Percentiles rank a stretch among this genome's conserved stretches.
phyloP scores from a whole-genome alignment of 768 basidiomycete genomes.

The Clitopilus hobsonii region DNA sequence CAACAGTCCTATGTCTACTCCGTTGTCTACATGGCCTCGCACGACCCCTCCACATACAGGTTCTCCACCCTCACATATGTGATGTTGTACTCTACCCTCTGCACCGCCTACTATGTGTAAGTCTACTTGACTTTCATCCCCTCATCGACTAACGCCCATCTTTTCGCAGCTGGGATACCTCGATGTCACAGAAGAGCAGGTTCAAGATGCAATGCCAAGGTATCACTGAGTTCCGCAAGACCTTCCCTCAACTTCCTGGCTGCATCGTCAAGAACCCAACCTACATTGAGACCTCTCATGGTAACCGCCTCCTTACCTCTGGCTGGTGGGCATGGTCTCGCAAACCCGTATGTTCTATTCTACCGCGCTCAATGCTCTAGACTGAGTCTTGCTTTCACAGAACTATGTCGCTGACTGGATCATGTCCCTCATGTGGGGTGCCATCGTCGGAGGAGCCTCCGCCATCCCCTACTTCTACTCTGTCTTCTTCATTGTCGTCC shows the following conservation, averaged over 20 bases:
- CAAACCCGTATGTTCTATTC: constrained; percentile 70
- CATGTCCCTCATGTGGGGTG: constrained; percentile 84
- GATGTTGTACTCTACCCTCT: constrained; percentile 66
- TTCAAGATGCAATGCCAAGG: constrained; percentile 98
- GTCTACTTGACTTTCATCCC: constrained; percentile 20
- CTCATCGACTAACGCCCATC: constrained; percentile 2
- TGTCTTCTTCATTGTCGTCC: constrained; percentile 90
- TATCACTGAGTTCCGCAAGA: constrained; percentile 76
- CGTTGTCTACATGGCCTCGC: constrained; percentile 95
- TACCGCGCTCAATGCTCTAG: neutral
- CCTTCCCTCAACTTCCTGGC: constrained; percentile 92
- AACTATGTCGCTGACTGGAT: constrained; percentile 95
- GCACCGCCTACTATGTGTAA: constrained; percentile 84
- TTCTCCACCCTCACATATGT: constrained; percentile 79
- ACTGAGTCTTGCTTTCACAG: constrained; percentile 23
- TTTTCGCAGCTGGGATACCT: constrained; percentile 73
- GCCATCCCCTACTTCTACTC: constrained; percentile 97
- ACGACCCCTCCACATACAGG: constrained; percentile 80
- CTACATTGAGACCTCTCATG: constrained; percentile 91
- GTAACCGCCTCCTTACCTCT: constrained; percentile 85
- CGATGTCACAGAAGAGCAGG: constrained; percentile 94
- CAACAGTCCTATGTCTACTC: constrained; percentile 92
- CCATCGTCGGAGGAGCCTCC: constrained; percentile 66
- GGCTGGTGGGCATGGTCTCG: constrained; percentile 95
- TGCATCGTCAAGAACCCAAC: constrained; percentile 80